These are phyloP conservation scores for Candida glucosophila DNA, from an alignment of 1,139 yeast species.

Conservation along the genomic window DNA sequence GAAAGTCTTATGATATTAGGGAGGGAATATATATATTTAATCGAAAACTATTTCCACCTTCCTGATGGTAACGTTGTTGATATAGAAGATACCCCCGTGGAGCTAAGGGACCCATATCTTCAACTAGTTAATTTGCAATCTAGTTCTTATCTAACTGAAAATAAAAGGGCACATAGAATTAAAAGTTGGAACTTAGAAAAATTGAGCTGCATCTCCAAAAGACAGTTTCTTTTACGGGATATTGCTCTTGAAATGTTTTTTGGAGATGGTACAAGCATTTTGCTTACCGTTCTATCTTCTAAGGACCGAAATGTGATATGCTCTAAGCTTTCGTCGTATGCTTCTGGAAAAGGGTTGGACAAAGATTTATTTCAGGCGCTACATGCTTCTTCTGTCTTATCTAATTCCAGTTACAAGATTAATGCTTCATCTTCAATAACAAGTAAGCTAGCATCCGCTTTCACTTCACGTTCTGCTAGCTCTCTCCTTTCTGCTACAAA, in stretches of 20 bases:
- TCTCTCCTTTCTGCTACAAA: slow-evolving; percentile 47
- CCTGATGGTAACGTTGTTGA: slow-evolving; percentile 57
- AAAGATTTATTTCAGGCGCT: slow-evolving; percentile 45
- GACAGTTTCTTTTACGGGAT: slow-evolving; percentile 69
- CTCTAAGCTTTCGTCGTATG: slow-evolving; percentile 35
- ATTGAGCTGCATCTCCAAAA: slow-evolving; percentile 55
- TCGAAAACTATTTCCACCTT: slow-evolving; percentile 60
- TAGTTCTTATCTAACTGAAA: slow-evolving; percentile 11
- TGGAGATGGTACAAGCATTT: slow-evolving; percentile 58
- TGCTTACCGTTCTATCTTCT: slow-evolving; percentile 47
- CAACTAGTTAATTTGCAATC: slow-evolving; percentile 42
- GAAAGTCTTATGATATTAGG: slow-evolving; percentile 74
- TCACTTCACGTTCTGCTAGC: slow-evolving; percentile 14
- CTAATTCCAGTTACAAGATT: slow-evolving; percentile 7
- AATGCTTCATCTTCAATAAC: slow-evolving; percentile 15
- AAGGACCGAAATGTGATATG: slow-evolving; percentile 50
- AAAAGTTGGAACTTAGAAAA: slow-evolving; percentile 50
- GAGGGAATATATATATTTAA: slow-evolving; percentile 50
- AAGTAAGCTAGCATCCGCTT: slow-evolving; percentile 29
- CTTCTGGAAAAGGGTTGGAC: slow-evolving; percentile 41
- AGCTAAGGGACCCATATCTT: slow-evolving; percentile 57
- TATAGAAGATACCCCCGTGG: slow-evolving; percentile 54
- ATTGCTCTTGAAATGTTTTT: slow-evolving; percentile 74
- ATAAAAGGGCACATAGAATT: slow-evolving; percentile 30
- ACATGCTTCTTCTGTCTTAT: slow-evolving; percentile 29